These are phyloP conservation scores for Gaertneriomyces semiglobifer DNA, from an alignment of 192 early-diverging fungal genomes.

Conservation along the genomic window DNA sequence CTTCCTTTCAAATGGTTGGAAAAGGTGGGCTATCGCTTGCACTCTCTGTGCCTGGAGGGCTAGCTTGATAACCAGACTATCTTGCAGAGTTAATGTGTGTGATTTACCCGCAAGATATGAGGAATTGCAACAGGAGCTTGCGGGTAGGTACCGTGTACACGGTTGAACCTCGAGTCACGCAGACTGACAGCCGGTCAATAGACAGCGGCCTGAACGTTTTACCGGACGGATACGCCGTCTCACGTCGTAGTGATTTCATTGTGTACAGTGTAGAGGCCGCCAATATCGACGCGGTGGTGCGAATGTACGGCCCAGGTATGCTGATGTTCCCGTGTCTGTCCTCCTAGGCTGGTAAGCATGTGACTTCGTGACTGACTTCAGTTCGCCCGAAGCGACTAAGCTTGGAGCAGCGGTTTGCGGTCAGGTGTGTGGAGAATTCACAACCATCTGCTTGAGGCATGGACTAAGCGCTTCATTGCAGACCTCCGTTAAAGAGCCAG, in stretches of 20 bases:
- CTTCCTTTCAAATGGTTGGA: slow-evolving; percentile 76
- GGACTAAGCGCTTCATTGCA: slow-evolving; percentile 21
- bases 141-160: slow-evolving; percentile 26
- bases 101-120: slow-evolving; percentile 78
- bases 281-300: slow-evolving; percentile 75
- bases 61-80: not conserved
- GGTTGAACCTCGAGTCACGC: not conserved
- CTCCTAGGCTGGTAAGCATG: not conserved
- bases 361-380: not conserved
- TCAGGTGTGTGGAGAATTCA: slow-evolving; percentile 52
- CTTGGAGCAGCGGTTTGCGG: slow-evolving; percentile 84
- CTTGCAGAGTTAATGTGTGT: slow-evolving; percentile 75
- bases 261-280: slow-evolving; percentile 95
- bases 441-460: slow-evolving; percentile 8
- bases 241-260: slow-evolving; percentile 80
- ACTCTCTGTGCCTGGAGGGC: not conserved
- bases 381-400: slow-evolving; percentile 65
- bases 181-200: not conserved
- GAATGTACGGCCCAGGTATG: slow-evolving; percentile 77
- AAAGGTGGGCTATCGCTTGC: slow-evolving; percentile 42
- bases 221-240: slow-evolving; percentile 79
- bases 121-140: slow-evolving; percentile 57
- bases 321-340: not conserved
- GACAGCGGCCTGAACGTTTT: slow-evolving; percentile 55
- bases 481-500: slow-evolving; percentile 94